Evolutionary conservation across 768 basidiomycete species (phyloP), one percentile per base, ranked within the genome.

Genomic region (Naematelia encephala): DNA sequence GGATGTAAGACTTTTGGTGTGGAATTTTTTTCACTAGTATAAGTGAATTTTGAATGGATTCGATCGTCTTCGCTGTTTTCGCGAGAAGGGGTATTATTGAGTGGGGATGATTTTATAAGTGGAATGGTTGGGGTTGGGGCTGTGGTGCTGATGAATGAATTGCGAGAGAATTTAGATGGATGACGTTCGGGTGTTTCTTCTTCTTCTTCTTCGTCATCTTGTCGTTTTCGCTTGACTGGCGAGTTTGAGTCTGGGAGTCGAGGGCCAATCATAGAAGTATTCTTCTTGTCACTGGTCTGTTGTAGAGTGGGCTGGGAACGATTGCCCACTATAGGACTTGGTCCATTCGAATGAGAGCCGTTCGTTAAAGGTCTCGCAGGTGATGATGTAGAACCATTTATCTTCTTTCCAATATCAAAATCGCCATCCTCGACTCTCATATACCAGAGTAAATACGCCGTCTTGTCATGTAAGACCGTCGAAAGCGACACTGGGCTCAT

Each of bases 401-500:
- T 39, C 8, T 16, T 8, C 8, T 39, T 39, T 39, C 34, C 16
- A n/a, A n/a, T 39, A 16, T 16, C 34, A 16, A 8, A 39, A 8
- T 39, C 23, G 28, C 48, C 58, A 2, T 61, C 64, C 16, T 45
- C 23, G 4, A 68, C 26, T 13, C 85, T 85, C 45, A 91, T 83
- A 76, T 98, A 99, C 79, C 94, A 92, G 57, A 99, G 80, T 62
- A 98, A 84, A 66, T 99, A 99, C 59, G 96, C 96, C 70, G 84
- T 89, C 78, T 85, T 87, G 79, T 85, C 83, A 57, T 79, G 77
- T 26, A 86, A 78, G 1, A 89, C 86, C 3, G 82, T 65, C 14
- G 75, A 62, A 16, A 64, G 72, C 13, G 77, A 70, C 2, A 2
- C 78, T 69, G 10, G 44, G 8, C 82, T 78, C 22, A 92, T 87